Conservation (phyloP, 106 monocot species). For the Dioscorea zingiberensis region DNA sequence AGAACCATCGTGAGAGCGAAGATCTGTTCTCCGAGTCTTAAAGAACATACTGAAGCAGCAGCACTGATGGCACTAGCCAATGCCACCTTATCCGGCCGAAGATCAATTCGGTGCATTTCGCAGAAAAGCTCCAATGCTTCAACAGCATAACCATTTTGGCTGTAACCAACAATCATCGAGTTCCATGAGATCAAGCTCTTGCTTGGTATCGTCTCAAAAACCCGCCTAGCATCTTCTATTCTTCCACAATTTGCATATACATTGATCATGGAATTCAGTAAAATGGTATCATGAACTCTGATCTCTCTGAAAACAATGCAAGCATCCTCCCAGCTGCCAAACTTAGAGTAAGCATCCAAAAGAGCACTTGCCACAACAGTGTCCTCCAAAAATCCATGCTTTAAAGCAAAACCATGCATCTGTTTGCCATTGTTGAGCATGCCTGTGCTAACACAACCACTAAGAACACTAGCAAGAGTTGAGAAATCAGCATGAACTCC, state of each 20-base stretch:
- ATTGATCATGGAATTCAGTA: slow-evolving; percentile 71
- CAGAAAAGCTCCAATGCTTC: slow-evolving; percentile 53
- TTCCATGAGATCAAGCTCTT: slow-evolving; percentile 82
- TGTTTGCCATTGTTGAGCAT: slow-evolving; percentile 22
- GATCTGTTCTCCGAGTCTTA: slow-evolving; percentile 49
- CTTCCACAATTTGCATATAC: slow-evolving; percentile 48
- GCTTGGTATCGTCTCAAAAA: slow-evolving; percentile 43
- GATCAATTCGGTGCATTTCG: slow-evolving; percentile 38
- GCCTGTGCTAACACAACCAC: slow-evolving; percentile 19
- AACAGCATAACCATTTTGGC: slow-evolving; percentile 44
- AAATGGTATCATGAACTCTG: slow-evolving; percentile 37
- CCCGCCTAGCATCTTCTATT: slow-evolving; percentile 36
- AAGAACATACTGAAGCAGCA: slow-evolving; percentile 33
- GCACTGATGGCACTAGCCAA: slow-evolving; percentile 61
- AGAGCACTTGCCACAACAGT: slow-evolving; percentile 48
- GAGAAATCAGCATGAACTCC: slow-evolving; percentile 33
- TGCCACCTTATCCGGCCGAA: slow-evolving; percentile 46
- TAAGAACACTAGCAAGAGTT: slow-evolving; percentile 42
- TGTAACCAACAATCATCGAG: slow-evolving; percentile 72
- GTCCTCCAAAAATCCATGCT: slow-evolving; percentile 28
- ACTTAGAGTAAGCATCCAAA: slow-evolving; percentile 63
- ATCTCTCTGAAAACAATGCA: slow-evolving; percentile 37
- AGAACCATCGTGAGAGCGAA: slow-evolving; percentile 30
- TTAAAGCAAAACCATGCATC: slow-evolving; percentile 39
- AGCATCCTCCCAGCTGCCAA: slow-evolving; percentile 34